Evolutionary conservation across 371 early-diverging fungal genomes (phyloP).

Genomic region (Encephalitozoon romaleae): DNA sequence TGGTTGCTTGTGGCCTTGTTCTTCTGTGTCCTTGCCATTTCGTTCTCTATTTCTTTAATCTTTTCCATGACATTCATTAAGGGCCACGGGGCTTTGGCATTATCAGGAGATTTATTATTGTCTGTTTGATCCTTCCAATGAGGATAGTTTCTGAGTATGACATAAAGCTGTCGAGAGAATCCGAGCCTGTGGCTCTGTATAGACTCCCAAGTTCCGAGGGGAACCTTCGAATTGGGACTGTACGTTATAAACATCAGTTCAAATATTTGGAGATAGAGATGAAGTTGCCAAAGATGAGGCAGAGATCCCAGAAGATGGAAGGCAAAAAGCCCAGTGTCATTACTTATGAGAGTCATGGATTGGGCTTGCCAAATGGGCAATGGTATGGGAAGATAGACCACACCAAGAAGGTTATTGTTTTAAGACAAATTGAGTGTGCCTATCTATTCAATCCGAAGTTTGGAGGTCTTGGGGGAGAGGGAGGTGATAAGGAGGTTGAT

Average conservation of each 20-base stretch:
- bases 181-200: background rate
- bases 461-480: background rate
- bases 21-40: slow-evolving; percentile 82
- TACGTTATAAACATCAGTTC: background rate
- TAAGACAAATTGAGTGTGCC: background rate
- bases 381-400: slow-evolving; percentile 7
- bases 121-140: background rate
- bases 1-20: slow-evolving; percentile 92
- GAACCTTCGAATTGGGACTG: background rate
- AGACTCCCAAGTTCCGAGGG: background rate
- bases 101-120: background rate
- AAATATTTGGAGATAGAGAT: slow-evolving; percentile 1
- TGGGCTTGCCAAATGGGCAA: background rate
- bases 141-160: background rate
- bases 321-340: background rate
- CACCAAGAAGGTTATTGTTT: background rate
- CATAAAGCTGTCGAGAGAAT: background rate
- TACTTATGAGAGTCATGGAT: background rate
- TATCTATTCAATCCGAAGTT: slow-evolving; percentile 13
- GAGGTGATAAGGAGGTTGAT: background rate
- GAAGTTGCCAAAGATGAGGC: background rate
- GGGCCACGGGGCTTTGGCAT: background rate
- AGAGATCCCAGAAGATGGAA: background rate
- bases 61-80: slow-evolving; percentile 59
- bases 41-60: slow-evolving; percentile 64